Evolutionary conservation across 2,329 filamentous ascomycete species (phyloP), one percentile per base, ranked within the genome.

Genomic region (Curvularia eragrostidis): DNA sequence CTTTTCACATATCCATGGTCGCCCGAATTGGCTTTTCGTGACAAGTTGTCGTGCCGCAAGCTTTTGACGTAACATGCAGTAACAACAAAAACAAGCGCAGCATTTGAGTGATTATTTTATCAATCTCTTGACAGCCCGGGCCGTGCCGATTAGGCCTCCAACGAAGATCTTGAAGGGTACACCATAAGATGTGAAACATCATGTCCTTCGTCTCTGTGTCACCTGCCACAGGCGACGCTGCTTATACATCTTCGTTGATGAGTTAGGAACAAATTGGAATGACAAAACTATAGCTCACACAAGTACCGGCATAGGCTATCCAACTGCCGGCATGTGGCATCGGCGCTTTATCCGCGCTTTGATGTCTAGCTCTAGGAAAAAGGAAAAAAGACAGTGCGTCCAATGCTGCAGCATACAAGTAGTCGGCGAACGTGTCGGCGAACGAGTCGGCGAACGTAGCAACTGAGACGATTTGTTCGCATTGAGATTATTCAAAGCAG

Each of bases 41-140:
- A 19, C 32, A 23, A 51, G 21, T 44, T n/a, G 30, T 44, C 21
- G 30, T 48, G 32, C 7, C 6, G 34, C 15, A 18, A 36, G 34
- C 15, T 18, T 13, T 18, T 8, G 34, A 36, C 15, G 15, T 15
- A 18, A 15, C 15, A 36, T 18, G 15, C 34, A 36, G 5, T 15
- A n/a, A 36, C 15, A 36, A 36, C 15, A 18, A 36, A 15, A 36
- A 6, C 28, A 48, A n/a, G 28, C 42, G 32, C 48, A 42, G 39
- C 7, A 2, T 42, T 42, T 15, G 12, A 42, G 39, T 41, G 26
- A 26, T 52, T 36, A 36, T 24, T 42, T 13, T 42, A 43, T 23
- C 44, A n/a, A 36, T 36, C 30, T 54, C 44, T 28, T 68, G 67
- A 66, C 63, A 69, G 61, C 52, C 56, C 68, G 68, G 68, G 59